A percentile compares a stretch with the other conserved stretches of the same genome.
Conservation (phyloP, 2,329 filamentous ascomycete species). For the Ceratocystis smalleyi region DNA sequence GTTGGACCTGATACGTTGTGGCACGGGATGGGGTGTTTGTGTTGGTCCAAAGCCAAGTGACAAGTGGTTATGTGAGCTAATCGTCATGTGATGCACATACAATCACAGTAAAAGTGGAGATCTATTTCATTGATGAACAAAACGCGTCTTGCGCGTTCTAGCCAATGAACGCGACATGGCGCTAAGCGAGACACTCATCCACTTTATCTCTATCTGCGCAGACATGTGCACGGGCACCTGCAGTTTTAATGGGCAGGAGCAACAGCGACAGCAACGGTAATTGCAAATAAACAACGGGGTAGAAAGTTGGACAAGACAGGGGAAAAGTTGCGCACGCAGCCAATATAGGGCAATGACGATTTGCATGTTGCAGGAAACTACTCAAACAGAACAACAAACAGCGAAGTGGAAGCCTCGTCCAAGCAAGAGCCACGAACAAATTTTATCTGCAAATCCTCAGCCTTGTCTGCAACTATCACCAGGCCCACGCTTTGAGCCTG, state of each 20-base stretch:
- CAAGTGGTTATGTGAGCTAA: no score
- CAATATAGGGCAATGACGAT: not conserved
- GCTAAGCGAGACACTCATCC: not conserved
- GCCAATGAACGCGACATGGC: not conserved
- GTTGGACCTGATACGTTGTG: not conserved
- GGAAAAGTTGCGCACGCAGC: not conserved
- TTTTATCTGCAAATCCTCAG: not conserved
- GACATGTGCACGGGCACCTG: not conserved
- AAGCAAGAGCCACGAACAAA: not conserved
- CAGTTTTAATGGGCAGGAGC: not conserved
- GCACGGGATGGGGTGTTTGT: not conserved
- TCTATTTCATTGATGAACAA: not conserved
- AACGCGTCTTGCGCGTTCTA: not conserved
- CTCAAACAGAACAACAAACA: not conserved
- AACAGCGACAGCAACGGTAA: slow-evolving; percentile 5
- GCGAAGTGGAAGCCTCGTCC: not conserved
- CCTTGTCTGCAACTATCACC: not conserved
- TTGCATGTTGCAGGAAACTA: not conserved
- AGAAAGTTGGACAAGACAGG: not conserved
- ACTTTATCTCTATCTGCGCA: slow-evolving; percentile 14
- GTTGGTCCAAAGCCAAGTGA: no score
- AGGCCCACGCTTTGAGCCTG: no score
- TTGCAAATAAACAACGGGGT: not conserved
- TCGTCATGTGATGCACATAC: no score
- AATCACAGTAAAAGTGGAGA: not conserved